Conservation (phyloP, 805 yeast genomes). For the Wickerhamomyces alni region DNA sequence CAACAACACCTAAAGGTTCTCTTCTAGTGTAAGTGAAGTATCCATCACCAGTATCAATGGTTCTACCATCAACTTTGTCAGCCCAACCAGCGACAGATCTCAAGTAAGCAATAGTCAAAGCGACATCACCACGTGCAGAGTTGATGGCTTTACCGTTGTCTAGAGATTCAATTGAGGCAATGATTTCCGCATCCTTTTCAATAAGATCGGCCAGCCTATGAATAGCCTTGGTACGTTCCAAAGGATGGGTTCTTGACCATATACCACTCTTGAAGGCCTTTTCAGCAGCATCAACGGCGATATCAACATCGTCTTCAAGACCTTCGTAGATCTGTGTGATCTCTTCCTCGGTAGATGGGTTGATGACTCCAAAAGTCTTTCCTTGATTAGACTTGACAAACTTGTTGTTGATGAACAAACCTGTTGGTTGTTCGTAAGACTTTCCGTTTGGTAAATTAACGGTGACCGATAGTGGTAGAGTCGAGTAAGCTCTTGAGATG, state of each 20-base stretch:
- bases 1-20: constrained; percentile 85
- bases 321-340: constrained; percentile 68
- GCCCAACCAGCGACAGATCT: constrained; percentile 87
- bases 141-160: constrained; percentile 82
- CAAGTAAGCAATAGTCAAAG: constrained; percentile 57
- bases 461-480: constrained; percentile 37
- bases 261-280: constrained; percentile 62
- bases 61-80: constrained; percentile 72
- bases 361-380: constrained; percentile 52
- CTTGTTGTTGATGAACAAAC: constrained; percentile 68
- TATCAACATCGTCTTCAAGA: constrained; percentile 65
- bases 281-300: constrained; percentile 75
- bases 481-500: too few relatives aligned
- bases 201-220: constrained; percentile 69
- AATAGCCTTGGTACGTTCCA: constrained; percentile 53
- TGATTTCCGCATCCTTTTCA: constrained; percentile 60
- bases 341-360: constrained; percentile 65
- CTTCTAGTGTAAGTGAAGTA: constrained; percentile 73
- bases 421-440: constrained; percentile 66
- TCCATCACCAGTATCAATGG: constrained; percentile 64
- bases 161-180: constrained; percentile 74
- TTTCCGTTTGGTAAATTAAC: constrained; percentile 63
- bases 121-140: constrained; percentile 69
- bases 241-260: constrained; percentile 69
- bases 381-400: constrained; percentile 51